phyloP scores from a whole-genome alignment of 495 filamentous ascomycete species.

The Aspergillus avenaceus region DNA sequence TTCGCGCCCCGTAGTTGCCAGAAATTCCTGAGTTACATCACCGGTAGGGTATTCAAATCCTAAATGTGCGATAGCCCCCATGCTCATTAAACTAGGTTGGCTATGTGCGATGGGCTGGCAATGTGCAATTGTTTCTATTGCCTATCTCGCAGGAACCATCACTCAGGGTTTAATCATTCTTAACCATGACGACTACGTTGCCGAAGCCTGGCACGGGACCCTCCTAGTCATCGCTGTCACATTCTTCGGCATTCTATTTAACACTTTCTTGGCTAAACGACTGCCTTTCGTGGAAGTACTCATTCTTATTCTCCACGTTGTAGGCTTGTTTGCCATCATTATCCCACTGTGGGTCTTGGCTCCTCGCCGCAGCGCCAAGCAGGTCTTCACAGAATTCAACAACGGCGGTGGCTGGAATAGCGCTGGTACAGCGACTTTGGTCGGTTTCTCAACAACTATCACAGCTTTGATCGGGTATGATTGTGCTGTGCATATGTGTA shows the following conservation, averaged over 20 bases:
- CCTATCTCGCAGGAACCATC: slow-evolving; percentile 52
- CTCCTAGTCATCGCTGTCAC: slow-evolving; percentile 51
- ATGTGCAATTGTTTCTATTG: slow-evolving; percentile 47
- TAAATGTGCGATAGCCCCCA: background rate
- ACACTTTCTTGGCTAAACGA: slow-evolving; percentile 47
- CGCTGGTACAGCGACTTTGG: slow-evolving; percentile 47
- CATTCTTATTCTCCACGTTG: slow-evolving; percentile 58
- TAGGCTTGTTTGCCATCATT: slow-evolving; percentile 60
- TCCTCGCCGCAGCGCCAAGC: slow-evolving; percentile 38
- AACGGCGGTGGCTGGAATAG: slow-evolving; percentile 55
- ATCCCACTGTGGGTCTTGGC: slow-evolving; percentile 54
- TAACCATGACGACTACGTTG: slow-evolving; percentile 39
- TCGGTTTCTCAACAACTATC: slow-evolving; percentile 51
- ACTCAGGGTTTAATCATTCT: slow-evolving; percentile 58
- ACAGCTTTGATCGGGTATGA: slow-evolving; percentile 52
- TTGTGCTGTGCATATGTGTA: slow-evolving; percentile 54
- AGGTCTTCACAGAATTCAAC: slow-evolving; percentile 50
- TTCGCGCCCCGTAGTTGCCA: slow-evolving; percentile 49
- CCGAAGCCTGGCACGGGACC: slow-evolving; percentile 56
- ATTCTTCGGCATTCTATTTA: slow-evolving; percentile 48
- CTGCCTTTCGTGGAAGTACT: slow-evolving; percentile 55
- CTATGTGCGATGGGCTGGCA: slow-evolving; percentile 59
- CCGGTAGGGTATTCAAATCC: slow-evolving; percentile 29
- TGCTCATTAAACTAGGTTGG: slow-evolving; percentile 40
- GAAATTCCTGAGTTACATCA: slow-evolving; percentile 57